Evolutionary conservation across 495 filamentous ascomycete species (phyloP), one percentile per base, ranked within the genome.

Genomic region (Podospora anserina): DNA sequence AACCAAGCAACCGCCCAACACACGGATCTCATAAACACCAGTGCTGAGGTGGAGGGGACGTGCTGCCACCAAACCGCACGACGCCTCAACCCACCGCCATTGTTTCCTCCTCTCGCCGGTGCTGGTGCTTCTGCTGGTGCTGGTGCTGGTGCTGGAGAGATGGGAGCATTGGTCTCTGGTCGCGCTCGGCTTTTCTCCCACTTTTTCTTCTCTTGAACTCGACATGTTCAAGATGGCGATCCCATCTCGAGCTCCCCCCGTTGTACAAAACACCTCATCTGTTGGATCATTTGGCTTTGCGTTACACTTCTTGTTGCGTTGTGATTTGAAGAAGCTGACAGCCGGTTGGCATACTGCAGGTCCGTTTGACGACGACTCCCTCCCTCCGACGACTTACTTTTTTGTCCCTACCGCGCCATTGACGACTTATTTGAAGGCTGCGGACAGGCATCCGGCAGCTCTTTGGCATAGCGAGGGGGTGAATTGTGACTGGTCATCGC

Each of bases 21-120:
- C 66, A 61, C 65, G 70, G 68, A 72, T 69, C 64, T 61, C 60
- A 70, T 26, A 27, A 68, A 65, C 53, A 69, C 58, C 69, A 69
- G 66, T 72, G 70, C 66, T 66, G 23, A 23, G 23, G 23, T 23
- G 18, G 28, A 44, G 28, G 57, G 27, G 54, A 32, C 49, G 16
- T 23, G n/a, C 49, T 20, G 20, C 27, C 61, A 49, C 61, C 13
- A 15, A 23, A 20, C 6, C 20, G 20, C 20, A 39, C 30, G 34
- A 19, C 61, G 28, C 34, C 27, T 26, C n/a, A 28, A 28, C 34
- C 34, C 27, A 44, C 61, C 39, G 9, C 39, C 39, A 49, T 49
- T 16, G 39, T 49, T 49, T 49, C 9, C 13, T 16, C 9, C 9
- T 49, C 39, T 16, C 15, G 34, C 34, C 11, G 34, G 23, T 2